phyloP scores from a whole-genome alignment of 371 early-diverging fungal genomes.

The Funneliformis caledonium region DNA sequence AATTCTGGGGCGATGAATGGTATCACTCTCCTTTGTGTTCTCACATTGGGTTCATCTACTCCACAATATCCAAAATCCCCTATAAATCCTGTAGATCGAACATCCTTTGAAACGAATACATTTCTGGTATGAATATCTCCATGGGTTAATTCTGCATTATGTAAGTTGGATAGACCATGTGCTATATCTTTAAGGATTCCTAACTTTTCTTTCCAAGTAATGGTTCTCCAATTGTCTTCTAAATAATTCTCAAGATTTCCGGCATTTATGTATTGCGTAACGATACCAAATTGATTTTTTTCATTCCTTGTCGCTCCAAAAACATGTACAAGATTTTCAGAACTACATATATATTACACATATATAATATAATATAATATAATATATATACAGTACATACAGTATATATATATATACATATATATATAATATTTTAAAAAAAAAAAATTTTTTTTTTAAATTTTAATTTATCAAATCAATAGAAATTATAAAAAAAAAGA shows the following conservation, averaged over 20 bases:
- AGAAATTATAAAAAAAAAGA: not conserved
- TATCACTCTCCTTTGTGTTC: not conserved
- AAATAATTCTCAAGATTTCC: slow-evolving; percentile 12
- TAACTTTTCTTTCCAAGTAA: slow-evolving; percentile 47
- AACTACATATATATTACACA: not conserved
- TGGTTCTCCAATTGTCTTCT: not conserved
- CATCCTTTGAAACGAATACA: not conserved
- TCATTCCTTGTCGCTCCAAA: not conserved
- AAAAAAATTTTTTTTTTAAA: not conserved
- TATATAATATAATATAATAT: not conserved
- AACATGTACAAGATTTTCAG: not conserved
- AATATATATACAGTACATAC: not conserved
- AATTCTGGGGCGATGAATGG: slow-evolving; percentile 32
- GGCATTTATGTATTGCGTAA: not conserved
- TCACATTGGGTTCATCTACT: not conserved
- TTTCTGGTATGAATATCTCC: not conserved
- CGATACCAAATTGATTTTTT: not conserved
- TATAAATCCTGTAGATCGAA: not conserved
- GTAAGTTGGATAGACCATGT: not conserved
- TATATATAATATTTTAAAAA: not conserved
- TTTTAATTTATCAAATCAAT: not conserved
- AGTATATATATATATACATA: not conserved
- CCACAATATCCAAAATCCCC: not conserved
- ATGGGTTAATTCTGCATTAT: not conserved
- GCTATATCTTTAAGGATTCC: not conserved